A percentile compares a stretch with the other conserved stretches of the same genome.
phyloP scores from a whole-genome alignment of 768 basidiomycete genomes.

The Butyriboletus loyo region DNA sequence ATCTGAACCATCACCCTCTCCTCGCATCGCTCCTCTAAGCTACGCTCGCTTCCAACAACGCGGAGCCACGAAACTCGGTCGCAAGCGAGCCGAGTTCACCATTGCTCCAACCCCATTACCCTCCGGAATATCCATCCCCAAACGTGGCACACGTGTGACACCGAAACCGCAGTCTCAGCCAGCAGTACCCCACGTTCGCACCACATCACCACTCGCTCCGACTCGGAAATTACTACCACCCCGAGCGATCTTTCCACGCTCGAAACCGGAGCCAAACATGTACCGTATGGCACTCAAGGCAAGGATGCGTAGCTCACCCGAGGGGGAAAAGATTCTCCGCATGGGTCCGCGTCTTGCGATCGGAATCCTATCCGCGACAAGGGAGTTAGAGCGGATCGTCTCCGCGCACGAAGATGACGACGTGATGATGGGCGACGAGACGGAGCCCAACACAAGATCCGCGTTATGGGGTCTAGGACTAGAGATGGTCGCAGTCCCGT shows the following conservation, averaged over 20 bases:
- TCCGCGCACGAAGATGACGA: constrained; percentile 41
- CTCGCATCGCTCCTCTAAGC: constrained; percentile 20
- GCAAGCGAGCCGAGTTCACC: constrained; percentile 28
- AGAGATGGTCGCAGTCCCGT: constrained; percentile 24
- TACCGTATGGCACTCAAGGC: constrained; percentile 59
- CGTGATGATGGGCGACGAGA: constrained; percentile 35
- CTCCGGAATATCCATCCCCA: constrained; percentile 11
- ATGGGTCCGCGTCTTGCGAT: constrained; percentile 67
- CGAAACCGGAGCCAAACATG: constrained; percentile 58
- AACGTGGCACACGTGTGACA: constrained; percentile 15
- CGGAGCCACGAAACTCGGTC: constrained; percentile 33
- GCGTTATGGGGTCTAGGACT: constrained; percentile 23
- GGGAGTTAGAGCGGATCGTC: constrained; percentile 57
- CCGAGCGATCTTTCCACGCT: constrained; percentile 54
- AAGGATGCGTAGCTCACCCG: constrained; percentile 54
- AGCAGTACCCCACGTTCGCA: constrained; percentile 31
- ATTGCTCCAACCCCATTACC: constrained; percentile 15
- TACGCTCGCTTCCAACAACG: constrained; percentile 44
- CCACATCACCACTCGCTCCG: constrained; percentile 52
- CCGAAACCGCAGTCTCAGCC: constrained; percentile 16
- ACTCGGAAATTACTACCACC: constrained; percentile 39
- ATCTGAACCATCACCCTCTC: constrained; percentile 6
- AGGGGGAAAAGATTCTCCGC: constrained; percentile 60
- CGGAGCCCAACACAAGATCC: constrained; percentile 13
- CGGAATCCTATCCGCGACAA: constrained; percentile 55